Base-by-base conservation (phyloP, 495 filamentous ascomycete species). In the Saxophila tyrrhenica region DNA sequence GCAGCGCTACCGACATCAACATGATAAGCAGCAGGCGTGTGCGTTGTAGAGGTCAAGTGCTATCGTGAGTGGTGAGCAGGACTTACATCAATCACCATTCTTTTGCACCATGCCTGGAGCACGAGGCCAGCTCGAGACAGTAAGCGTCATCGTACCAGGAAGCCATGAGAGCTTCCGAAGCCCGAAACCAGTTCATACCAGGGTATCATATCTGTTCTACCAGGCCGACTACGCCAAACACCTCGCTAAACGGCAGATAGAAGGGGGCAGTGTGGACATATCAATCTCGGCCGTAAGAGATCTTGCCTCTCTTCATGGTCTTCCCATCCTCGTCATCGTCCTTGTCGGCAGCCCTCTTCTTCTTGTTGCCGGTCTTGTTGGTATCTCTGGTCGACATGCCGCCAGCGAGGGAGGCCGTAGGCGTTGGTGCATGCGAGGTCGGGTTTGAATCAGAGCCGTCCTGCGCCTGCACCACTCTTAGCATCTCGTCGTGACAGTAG, bases 291-390 rank as follows among this genome's bases (percentile, higher is more conserved):
- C 62, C 68, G 54, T 72, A 72, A 17, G 62, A 66, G 50, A 72
- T 72, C 54, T 72, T 72, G 10, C 65, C 63, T 38, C 69, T 52
- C 59, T 72, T 72, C 35, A 54, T 25, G 11, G 64, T 54, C 59
- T 69, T 72, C 10, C 56, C 58, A 32, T 72, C 69, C 1, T 70
- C 68, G 13, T 72, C 68, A 7, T 69, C 69, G 21, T 68, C 66
- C 23, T 59, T 55, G 16, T 65, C 57, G 19, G 23, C 42, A 21
- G 62, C 54, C 55, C 67, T 61, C 61, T 67, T 67, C 66, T 69
- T 69, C 67, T 72, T 72, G 25, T 64, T 70, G n/a, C 45, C 56
- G 10, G 58, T 39, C 17, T 57, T 67, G 11, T 55, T 46, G n/a
- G 46, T 64, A 25, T 65, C 66, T n/a, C 67, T 64, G 1, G 62